Evolutionary conservation across 805 yeast species (phyloP).

Genomic region (Saccharomycopsis sp.): DNA sequence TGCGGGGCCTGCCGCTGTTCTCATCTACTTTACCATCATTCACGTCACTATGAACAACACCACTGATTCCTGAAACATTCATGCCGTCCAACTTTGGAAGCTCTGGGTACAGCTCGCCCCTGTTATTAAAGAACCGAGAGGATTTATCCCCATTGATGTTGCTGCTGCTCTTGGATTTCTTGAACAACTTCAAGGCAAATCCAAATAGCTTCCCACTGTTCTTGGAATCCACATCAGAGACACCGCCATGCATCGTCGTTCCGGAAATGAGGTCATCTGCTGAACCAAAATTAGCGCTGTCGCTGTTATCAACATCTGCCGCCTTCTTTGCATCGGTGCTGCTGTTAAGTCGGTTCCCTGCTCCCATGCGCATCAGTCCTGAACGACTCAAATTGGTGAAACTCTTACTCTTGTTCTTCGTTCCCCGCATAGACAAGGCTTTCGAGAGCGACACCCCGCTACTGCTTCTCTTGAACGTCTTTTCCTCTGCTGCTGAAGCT

Average conservation of each 20-base stretch:
- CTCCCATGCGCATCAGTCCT: not conserved
- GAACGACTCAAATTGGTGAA: slow-evolving; percentile 5
- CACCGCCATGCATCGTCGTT: no score
- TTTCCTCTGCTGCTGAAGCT: not conserved
- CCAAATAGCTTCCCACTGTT: slow-evolving; percentile 16
- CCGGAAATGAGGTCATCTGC: no score
- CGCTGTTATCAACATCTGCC: no score
- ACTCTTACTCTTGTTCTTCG: slow-evolving; percentile 7
- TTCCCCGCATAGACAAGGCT: not conserved
- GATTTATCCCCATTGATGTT: slow-evolving; percentile 3
- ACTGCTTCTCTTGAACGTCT: not conserved
- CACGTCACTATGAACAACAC: no score
- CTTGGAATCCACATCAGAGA: not conserved
- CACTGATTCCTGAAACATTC: not conserved
- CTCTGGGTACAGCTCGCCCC: slow-evolving; percentile 1
- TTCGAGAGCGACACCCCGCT: not conserved
- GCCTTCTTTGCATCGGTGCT: no score
- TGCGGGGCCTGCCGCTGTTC: no score
- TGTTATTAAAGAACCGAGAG: not conserved
- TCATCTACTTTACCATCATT: no score
- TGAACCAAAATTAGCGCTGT: no score
- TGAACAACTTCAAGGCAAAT: slow-evolving; percentile 20
- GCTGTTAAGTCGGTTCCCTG: not conserved
- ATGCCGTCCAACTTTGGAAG: slow-evolving; percentile 1
- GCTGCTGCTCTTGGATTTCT: slow-evolving; percentile 18